Percentiles rank a stretch among this genome's conserved stretches.
Conservation (phyloP, 2,329 filamentous ascomycete species). For the Diplodia seriata region DNA sequence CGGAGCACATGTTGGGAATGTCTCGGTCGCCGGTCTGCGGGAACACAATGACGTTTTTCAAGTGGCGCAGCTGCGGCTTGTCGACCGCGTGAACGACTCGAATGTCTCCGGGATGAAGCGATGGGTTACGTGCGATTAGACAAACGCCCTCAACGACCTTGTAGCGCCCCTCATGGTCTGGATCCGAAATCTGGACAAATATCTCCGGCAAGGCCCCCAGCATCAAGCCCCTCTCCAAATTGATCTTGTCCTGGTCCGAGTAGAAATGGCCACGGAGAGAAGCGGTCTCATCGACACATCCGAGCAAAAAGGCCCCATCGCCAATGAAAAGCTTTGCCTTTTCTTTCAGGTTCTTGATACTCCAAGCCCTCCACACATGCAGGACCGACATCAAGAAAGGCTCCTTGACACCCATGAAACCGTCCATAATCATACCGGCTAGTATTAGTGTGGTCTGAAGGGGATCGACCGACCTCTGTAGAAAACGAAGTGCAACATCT, state of each 20-base stretch:
- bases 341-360: slow-evolving; percentile 87
- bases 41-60: slow-evolving; percentile 87
- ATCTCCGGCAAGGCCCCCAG: slow-evolving; percentile 74
- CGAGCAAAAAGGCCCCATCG: slow-evolving; percentile 84
- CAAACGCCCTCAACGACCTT: slow-evolving; percentile 77
- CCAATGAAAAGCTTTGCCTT: slow-evolving; percentile 86
- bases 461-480: slow-evolving; percentile 80
- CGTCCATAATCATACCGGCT: slow-evolving; percentile 76
- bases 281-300: slow-evolving; percentile 84
- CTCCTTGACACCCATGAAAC: slow-evolving; percentile 76
- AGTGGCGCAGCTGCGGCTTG: slow-evolving; percentile 72
- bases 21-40: slow-evolving; percentile 83
- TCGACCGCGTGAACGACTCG: slow-evolving; percentile 87
- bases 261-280: slow-evolving; percentile 74
- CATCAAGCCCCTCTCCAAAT: slow-evolving; percentile 49
- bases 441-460: slow-evolving; percentile 80
- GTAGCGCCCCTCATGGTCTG: slow-evolving; percentile 61
- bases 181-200: slow-evolving; percentile 79
- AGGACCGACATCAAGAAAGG: slow-evolving; percentile 84
- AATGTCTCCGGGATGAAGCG: slow-evolving; percentile 90
- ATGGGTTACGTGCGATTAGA: slow-evolving; percentile 88
- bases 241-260: slow-evolving; percentile 46
- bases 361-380: slow-evolving; percentile 86
- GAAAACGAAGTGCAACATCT: slow-evolving; percentile 67
- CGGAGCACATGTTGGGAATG: slow-evolving; percentile 91